Evolutionary conservation across 257 asterid species (phyloP).

Genomic region (Solanum phureja): DNA sequence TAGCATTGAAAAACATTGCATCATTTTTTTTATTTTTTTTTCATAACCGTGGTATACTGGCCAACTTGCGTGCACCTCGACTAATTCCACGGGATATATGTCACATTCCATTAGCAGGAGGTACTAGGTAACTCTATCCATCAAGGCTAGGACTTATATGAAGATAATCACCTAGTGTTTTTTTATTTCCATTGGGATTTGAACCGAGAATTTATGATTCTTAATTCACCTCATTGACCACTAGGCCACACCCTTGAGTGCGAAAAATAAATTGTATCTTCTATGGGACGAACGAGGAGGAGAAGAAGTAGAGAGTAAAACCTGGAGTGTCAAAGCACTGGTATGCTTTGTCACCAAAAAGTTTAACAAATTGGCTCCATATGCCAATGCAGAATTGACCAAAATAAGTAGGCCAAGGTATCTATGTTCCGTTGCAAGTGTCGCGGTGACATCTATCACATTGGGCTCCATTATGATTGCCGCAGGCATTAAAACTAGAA

Average conservation of each 20-base stretch:
- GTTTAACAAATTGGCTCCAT: constrained; percentile 86
- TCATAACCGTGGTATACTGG: neutral
- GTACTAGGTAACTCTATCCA: neutral
- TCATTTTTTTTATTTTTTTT: neutral
- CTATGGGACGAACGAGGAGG: neutral
- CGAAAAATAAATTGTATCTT: neutral
- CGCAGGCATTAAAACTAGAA: constrained; percentile 70
- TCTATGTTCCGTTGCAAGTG: constrained; percentile 50
- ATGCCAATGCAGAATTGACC: constrained; percentile 69
- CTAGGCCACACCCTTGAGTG: neutral
- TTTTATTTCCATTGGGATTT: neutral
- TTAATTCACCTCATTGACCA: neutral
- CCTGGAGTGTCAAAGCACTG: constrained; percentile 94
- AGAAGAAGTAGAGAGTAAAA: constrained; percentile 11
- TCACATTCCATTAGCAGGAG: neutral
- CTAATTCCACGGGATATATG: neutral
- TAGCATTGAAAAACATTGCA: neutral
- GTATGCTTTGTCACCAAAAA: constrained; percentile 93
- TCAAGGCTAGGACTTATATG: neutral
- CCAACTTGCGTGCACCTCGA: neutral
- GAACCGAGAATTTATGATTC: neutral
- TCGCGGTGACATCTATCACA: constrained; percentile 39
- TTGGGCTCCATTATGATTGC: constrained; percentile 75
- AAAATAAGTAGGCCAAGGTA: constrained; percentile 66
- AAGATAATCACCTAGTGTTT: neutral